Base-by-base conservation (phyloP, 2,329 filamentous ascomycete genomes). In the Sporothrix protearum region DNA sequence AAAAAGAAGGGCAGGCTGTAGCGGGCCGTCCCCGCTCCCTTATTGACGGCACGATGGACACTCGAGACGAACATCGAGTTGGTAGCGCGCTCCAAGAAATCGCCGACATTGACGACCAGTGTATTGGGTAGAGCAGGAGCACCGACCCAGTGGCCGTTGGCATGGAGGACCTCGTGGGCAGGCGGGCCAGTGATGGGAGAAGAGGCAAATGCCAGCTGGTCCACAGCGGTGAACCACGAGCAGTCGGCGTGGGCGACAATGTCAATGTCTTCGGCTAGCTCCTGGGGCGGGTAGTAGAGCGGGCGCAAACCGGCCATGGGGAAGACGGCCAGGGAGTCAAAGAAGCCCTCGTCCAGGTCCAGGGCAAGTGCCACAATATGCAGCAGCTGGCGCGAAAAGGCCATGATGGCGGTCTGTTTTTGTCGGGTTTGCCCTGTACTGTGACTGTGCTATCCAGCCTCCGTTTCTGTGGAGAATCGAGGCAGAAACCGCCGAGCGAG, bases 1-100 rank as follows among this genome's bases (percentile, higher is more conserved):
- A 87, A 84, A 77, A 88, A 88, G 76, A 88, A 87, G 0, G 86
- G 85, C 83, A 88, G 85, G 0, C 83, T 86, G 55, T 85, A 84
- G 14, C 85, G 79, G 63, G 84, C 83, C 1, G 8, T 16, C 28
- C 10, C 25, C 4, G 28, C 19, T 25, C 49, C 49, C 19, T 79
- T 77, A 71, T 85, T 85, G 39, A 81, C 81, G 3, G 88, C 84
- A 16, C 85, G 79, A 76, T 87, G 85, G 14, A 86, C 82, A 0
- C 84, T 86, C 2, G 74, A 68, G 73, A 81, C 83, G 74, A 85
- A 85, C 19, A 77, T 80, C 73, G 85, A 82, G 75, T 86, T 85
- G 45, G 81, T 83, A 30, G 85, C 78, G 16, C 84, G 79, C 80
- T 85, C 83, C 78, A 86, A 79, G 71, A 84, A 85, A 74, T 86